phyloP scores from a whole-genome alignment of 2,329 filamentous ascomycete genomes.

The Neocucurbitaria cava region DNA sequence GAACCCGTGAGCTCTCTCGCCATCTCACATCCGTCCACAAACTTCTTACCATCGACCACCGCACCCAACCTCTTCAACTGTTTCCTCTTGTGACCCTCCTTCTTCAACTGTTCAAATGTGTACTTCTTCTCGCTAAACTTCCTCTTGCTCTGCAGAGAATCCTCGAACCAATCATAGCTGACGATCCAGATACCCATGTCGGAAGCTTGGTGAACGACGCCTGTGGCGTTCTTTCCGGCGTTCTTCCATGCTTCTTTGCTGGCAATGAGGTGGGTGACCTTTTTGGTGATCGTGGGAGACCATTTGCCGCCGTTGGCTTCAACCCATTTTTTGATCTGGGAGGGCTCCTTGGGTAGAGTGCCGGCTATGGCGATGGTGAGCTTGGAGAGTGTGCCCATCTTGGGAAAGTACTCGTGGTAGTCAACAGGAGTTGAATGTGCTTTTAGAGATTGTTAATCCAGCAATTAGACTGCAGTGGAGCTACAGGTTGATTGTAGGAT shows the following conservation, averaged over 20 bases:
- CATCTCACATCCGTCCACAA: slow-evolving; percentile 39
- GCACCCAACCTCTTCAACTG: slow-evolving; percentile 33
- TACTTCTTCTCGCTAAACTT: slow-evolving; percentile 46
- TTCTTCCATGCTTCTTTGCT: slow-evolving; percentile 67
- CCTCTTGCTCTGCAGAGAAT: slow-evolving; percentile 51
- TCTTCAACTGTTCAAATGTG: slow-evolving; percentile 33
- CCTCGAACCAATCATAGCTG: slow-evolving; percentile 56
- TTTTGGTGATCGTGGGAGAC: slow-evolving; percentile 56
- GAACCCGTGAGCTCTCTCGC: slow-evolving; percentile 40
- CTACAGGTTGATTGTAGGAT: neutral
- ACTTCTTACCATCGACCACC: slow-evolving; percentile 39
- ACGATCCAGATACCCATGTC: slow-evolving; percentile 43
- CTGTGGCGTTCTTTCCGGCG: slow-evolving; percentile 55
- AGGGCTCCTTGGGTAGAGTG: slow-evolving; percentile 56
- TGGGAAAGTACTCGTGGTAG: neutral
- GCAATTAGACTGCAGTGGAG: neutral
- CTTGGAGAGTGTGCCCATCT: slow-evolving; percentile 57
- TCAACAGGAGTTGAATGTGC: neutral
- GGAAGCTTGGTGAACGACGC: slow-evolving; percentile 36
- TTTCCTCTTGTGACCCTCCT: slow-evolving; percentile 44
- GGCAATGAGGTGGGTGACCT: slow-evolving; percentile 77
- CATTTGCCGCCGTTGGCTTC: slow-evolving; percentile 67
- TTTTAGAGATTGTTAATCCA: neutral
- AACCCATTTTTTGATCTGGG: slow-evolving; percentile 72
- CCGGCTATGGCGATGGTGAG: slow-evolving; percentile 66